phyloP scores from a whole-genome alignment of 768 basidiomycete species.

The Steccherinum ochraceum region DNA sequence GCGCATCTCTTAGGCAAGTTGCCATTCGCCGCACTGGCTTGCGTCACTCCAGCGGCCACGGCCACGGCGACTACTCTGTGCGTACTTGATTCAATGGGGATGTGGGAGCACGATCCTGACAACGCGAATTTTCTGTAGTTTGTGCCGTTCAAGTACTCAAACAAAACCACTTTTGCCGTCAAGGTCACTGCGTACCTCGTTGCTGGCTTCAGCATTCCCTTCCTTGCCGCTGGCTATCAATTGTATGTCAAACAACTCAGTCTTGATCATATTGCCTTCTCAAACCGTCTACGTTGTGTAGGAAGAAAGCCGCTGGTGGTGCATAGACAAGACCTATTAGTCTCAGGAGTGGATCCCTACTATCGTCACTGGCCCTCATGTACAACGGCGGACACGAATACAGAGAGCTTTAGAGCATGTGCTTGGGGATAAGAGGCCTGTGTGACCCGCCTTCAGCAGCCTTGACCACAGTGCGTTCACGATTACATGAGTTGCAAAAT shows the following conservation, averaged over 20 bases:
- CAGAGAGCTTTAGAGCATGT: no score
- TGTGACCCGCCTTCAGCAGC: no score
- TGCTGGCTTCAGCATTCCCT: slow-evolving; percentile 61
- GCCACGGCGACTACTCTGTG: slow-evolving; percentile 8
- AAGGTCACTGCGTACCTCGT: slow-evolving; percentile 44
- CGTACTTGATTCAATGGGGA: background rate
- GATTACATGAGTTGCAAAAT: no score
- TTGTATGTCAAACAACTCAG: slow-evolving; percentile 58
- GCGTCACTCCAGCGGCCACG: slow-evolving; percentile 10
- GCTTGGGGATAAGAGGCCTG: no score
- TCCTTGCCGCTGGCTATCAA: slow-evolving; percentile 55
- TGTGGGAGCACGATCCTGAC: background rate
- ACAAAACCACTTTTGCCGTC: slow-evolving; percentile 26
- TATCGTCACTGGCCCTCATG: no score
- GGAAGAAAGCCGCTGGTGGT: no score
- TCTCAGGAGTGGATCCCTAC: no score
- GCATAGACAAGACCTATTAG: no score
- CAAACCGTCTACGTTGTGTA: no score
- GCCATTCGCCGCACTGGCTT: slow-evolving; percentile 15
- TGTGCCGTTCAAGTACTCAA: slow-evolving; percentile 28
- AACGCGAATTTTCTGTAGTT: slow-evolving; percentile 19
- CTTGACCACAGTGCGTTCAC: no score
- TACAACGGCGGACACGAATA: no score
- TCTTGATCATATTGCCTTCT: no score
- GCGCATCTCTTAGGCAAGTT: slow-evolving; percentile 20